Conservation (phyloP, 179 eudicot species). For the Beta lomatogona region DNA sequence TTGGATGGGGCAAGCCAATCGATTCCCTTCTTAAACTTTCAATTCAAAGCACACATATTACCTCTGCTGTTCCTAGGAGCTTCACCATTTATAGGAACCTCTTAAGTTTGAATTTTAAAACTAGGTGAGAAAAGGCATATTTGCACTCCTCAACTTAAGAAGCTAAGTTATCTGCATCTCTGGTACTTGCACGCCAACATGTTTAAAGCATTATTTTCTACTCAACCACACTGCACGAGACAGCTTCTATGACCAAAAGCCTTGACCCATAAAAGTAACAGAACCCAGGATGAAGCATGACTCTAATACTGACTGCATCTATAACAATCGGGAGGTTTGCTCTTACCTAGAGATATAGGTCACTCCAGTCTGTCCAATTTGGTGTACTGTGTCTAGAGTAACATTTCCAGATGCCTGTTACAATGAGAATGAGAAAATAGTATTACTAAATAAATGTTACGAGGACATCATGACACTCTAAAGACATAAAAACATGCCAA, state of each 20-base stretch:
- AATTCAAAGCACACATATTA: background rate
- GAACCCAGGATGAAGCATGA: background rate
- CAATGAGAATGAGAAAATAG: constrained; percentile 1
- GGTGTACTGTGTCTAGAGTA: constrained; percentile 83
- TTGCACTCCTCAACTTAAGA: background rate
- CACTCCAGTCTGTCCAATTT: constrained; percentile 93
- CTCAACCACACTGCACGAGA: background rate
- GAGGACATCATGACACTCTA: background rate
- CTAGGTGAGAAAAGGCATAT: background rate
- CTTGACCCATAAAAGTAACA: background rate
- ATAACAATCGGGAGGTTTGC: background rate
- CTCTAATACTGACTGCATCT: background rate
- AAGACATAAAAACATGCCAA: background rate
- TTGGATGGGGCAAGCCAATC: background rate
- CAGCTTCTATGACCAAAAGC: background rate
- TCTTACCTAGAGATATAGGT: constrained; percentile 90
- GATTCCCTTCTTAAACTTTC: background rate
- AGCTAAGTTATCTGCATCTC: background rate
- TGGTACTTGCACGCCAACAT: background rate
- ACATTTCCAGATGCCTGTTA: constrained; percentile 98
- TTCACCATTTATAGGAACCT: background rate
- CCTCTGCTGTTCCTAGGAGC: background rate
- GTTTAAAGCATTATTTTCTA: background rate
- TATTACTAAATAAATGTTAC: background rate
- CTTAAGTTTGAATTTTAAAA: background rate